Evolutionary conservation across 1,284 basidiomycete species (phyloP), one percentile per base, ranked within the genome.

Genomic region (Cryptococcus sp.): DNA sequence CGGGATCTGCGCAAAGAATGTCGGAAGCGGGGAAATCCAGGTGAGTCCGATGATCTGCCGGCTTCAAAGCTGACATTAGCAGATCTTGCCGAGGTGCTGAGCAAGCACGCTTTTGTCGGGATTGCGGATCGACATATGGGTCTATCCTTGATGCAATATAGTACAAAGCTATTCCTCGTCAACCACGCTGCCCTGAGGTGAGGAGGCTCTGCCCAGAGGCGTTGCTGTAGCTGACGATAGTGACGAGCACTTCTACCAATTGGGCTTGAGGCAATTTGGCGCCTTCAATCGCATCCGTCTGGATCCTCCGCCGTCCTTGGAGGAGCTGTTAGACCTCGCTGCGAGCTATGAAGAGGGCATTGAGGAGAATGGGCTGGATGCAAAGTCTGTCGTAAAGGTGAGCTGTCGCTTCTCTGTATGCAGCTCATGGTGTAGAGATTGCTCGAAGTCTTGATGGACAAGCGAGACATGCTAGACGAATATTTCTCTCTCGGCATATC

Each of bases 221-320:
- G 16, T 5, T 32, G 26, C 10, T 5, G 18, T 22, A 40, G 43
- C 43, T 40, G 39, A 47, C 10, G 7, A n/a, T 57, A 94, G 90
- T 0, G 90, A 95, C 61, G 92, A 97, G 60, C 79, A 97, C 37
- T 95, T 97, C 63, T 98, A 97, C 69, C 95, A 98, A 66, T 80
- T 98, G 1, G 87, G 83, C 2, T 73, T 98, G 39, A 79, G 89
- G 18, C 94, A 98, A 67, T 99, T 98, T 63, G 91, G 93, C 0
- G 82, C 86, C 53, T 80, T 87, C 52, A 78, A 80, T 45, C 78
- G 82, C 9, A 72, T 97, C 40, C 82, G 82, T 47, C 77, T 98
- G 3, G 83, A 93, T 35, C 94, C 95, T 0, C 76, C 92, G 1
- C 89, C 90, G 0, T 74, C 79, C 0, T 64, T 98, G 4, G 77